Percentiles rank a stretch among this genome's conserved stretches.
These are phyloP conservation scores for Pseudozyma tsukubaensis DNA, from an alignment of 1,284 basidiomycete species.

Conservation along the genomic window DNA sequence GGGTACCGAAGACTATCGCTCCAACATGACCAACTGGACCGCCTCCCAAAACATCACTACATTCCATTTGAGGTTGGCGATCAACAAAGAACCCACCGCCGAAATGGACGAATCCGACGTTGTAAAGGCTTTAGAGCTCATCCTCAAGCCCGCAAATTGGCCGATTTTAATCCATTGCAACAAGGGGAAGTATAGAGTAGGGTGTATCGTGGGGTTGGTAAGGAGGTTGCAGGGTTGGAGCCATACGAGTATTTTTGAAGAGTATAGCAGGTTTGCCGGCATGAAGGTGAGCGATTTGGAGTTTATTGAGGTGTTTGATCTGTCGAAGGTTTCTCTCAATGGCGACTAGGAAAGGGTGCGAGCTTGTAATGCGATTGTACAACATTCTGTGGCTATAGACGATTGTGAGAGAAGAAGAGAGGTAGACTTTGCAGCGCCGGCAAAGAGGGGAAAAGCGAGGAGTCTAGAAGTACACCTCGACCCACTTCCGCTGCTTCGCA, in stretches of 20 bases:
- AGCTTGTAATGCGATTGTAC: neutral
- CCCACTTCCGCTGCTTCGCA: conserved; percentile 19
- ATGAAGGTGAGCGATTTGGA: conserved; percentile 64
- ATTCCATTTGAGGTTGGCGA: conserved; percentile 60
- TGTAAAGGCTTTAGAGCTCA: conserved; percentile 45
- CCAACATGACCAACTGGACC: conserved; percentile 56
- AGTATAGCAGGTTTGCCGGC: conserved; percentile 65
- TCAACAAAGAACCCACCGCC: conserved; percentile 67
- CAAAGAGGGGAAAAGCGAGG: neutral
- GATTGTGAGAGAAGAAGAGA: neutral
- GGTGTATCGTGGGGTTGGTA: conserved; percentile 61
- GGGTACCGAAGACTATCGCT: conserved; percentile 64
- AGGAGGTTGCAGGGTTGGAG: conserved; percentile 66
- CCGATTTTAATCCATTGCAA: conserved; percentile 68
- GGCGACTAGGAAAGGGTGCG: no score
- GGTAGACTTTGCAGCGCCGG: neutral
- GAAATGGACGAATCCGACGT: conserved; percentile 65
- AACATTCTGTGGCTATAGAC: neutral
- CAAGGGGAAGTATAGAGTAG: conserved; percentile 67
- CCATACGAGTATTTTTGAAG: conserved; percentile 66
- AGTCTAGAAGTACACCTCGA: conserved; percentile 41
- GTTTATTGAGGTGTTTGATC: conserved; percentile 64
- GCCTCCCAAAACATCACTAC: conserved; percentile 43
- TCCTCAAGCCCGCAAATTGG: conserved; percentile 56
- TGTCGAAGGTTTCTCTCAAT: conserved; percentile 25